A percentile compares a stretch with the other conserved stretches of the same genome.
These are phyloP conservation scores for Trichoderma endophyticum DNA, from an alignment of 2,329 filamentous ascomycete genomes.

Conservation along the genomic window DNA sequence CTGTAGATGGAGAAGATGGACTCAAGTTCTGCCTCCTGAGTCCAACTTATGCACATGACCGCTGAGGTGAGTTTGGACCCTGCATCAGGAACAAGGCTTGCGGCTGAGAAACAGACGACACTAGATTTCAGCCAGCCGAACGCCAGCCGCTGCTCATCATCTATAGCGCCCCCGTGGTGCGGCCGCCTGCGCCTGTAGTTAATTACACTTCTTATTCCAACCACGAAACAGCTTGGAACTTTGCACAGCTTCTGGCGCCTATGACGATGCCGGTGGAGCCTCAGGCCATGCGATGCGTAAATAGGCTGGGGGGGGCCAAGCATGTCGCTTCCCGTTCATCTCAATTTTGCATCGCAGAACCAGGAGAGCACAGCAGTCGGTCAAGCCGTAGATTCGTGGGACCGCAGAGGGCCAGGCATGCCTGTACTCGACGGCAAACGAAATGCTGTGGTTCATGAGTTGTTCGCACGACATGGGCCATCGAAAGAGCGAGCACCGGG, in stretches of 20 bases:
- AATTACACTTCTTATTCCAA: constrained; percentile 5
- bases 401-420: neutral
- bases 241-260: constrained; percentile 4
- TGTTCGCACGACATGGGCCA: neutral
- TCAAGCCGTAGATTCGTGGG: constrained; percentile 9
- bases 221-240: neutral
- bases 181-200: constrained; percentile 11
- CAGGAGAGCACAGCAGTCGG: constrained; percentile 11
- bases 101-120: constrained; percentile 6
- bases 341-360: constrained; percentile 7
- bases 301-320: neutral
- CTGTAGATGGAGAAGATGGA: neutral
- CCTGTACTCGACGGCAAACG: neutral
- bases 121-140: neutral
- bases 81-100: constrained; percentile 8
- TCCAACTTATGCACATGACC: neutral
- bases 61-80: neutral
- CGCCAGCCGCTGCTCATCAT: neutral
- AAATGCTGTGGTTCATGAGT: constrained; percentile 1
- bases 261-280: constrained; percentile 18
- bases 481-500: neutral
- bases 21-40: constrained; percentile 1
- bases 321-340: constrained; percentile 15
- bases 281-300: constrained; percentile 7
- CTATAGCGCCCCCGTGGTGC: constrained; percentile 3